Percentiles rank a stretch among this genome's conserved stretches.
Conservation (phyloP, 2,329 filamentous ascomycete genomes). For the Fusarium multiceps region DNA sequence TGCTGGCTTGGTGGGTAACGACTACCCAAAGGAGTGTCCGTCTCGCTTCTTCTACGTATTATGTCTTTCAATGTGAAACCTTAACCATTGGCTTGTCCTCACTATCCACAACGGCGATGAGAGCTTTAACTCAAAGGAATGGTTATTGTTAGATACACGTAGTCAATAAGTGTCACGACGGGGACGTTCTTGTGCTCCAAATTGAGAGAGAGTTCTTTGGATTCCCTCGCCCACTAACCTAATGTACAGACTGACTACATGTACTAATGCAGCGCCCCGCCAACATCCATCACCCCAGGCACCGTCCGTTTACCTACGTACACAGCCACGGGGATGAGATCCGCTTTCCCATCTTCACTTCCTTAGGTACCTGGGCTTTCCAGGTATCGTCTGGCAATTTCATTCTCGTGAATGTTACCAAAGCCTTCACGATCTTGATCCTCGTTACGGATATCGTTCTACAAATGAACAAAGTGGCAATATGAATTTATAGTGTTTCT, state of each 20-base stretch:
- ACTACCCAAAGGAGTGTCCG: slow-evolving; percentile 16
- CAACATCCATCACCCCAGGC: slow-evolving; percentile 31
- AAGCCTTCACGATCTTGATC: not conserved
- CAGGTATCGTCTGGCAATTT: slow-evolving; percentile 6
- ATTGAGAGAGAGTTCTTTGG: not conserved
- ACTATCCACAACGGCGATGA: not conserved
- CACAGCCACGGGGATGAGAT: slow-evolving; percentile 36
- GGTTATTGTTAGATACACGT: slow-evolving; percentile 1
- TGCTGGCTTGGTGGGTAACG: slow-evolving; percentile 17
- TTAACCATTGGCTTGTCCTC: not conserved
- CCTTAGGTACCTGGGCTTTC: not conserved
- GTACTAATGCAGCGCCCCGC: slow-evolving; percentile 9
- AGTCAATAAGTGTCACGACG: not conserved
- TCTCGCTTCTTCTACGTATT: slow-evolving; percentile 3
- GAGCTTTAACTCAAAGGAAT: slow-evolving; percentile 1
- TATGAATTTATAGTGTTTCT: slow-evolving; percentile 12
- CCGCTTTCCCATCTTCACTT: slow-evolving; percentile 18
- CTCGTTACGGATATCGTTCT: not conserved
- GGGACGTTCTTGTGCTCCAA: not conserved
- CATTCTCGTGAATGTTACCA: slow-evolving; percentile 8
- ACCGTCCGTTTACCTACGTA: slow-evolving; percentile 6
- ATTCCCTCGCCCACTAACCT: not conserved
- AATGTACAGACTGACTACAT: not conserved
- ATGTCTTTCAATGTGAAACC: slow-evolving; percentile 22
- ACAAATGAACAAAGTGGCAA: not conserved